phyloP scores from a whole-genome alignment of 2,329 filamentous ascomycete species.

The Aspergillus sp. region DNA sequence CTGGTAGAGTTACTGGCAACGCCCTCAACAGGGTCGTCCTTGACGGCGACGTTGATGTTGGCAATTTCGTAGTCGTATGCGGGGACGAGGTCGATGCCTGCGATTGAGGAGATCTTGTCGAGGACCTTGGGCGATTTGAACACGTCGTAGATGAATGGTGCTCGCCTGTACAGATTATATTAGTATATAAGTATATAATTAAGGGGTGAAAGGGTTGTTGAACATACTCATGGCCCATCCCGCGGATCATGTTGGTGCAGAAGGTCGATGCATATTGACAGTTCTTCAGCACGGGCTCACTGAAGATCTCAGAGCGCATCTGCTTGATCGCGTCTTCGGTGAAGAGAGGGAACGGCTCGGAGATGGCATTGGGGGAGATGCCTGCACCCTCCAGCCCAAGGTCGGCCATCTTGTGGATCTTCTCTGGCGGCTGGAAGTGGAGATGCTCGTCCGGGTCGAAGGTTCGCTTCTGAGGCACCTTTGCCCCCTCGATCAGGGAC shows the following conservation, averaged over 20 bases:
- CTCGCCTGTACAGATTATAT: slow-evolving; percentile 50
- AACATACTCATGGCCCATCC: slow-evolving; percentile 54
- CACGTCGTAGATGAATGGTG: slow-evolving; percentile 61
- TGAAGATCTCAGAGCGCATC: slow-evolving; percentile 64
- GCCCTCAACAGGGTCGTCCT: slow-evolving; percentile 7
- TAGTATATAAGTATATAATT: not conserved
- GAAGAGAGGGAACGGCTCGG: slow-evolving; percentile 61
- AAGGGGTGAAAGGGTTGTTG: slow-evolving; percentile 4
- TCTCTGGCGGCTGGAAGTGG: slow-evolving; percentile 48
- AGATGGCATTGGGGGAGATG: slow-evolving; percentile 32
- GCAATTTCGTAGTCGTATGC: slow-evolving; percentile 59
- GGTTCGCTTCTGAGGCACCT: slow-evolving; percentile 5
- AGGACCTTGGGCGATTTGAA: slow-evolving; percentile 58
- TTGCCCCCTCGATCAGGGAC: not conserved
- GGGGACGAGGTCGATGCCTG: slow-evolving; percentile 59
- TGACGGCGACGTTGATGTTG: slow-evolving; percentile 56
- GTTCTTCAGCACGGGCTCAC: slow-evolving; percentile 54
- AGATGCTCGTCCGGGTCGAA: slow-evolving; percentile 59
- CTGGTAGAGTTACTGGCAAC: not conserved
- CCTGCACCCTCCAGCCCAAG: slow-evolving; percentile 48
- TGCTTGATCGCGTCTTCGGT: slow-evolving; percentile 58
- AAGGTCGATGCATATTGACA: slow-evolving; percentile 59
- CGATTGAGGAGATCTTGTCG: slow-evolving; percentile 55
- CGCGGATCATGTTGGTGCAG: slow-evolving; percentile 50
- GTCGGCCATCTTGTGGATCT: slow-evolving; percentile 62